These are phyloP conservation scores for Medicago ruthenica DNA, from an alignment of 306 rosid species.

Conservation along the genomic window DNA sequence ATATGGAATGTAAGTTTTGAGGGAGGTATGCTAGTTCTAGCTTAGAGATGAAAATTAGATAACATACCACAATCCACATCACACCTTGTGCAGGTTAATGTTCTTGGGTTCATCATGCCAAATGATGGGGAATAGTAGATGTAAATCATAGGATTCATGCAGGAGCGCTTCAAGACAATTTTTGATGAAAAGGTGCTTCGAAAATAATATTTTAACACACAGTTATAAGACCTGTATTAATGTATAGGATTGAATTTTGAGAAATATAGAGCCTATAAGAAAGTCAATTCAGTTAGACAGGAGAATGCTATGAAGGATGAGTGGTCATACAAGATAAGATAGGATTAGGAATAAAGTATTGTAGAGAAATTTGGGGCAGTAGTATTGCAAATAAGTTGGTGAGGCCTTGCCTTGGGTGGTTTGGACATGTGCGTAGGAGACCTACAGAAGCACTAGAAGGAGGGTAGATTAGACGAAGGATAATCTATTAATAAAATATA, in stretches of 20 bases:
- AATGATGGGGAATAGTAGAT: neutral
- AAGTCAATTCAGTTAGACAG: neutral
- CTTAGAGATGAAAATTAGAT: neutral
- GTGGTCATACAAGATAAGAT: neutral
- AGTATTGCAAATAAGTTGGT: neutral
- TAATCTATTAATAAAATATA: neutral
- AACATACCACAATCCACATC: neutral
- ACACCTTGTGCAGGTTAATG: neutral
- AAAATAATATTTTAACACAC: neutral
- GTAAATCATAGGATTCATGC: conserved; percentile 3
- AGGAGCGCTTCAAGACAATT: neutral
- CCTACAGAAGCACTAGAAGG: neutral
- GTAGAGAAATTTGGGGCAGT: neutral
- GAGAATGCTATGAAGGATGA: neutral
- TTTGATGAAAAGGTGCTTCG: neutral
- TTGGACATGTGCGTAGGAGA: neutral
- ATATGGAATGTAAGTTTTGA: neutral
- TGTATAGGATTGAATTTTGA: neutral
- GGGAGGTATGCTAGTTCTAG: neutral
- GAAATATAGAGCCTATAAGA: neutral
- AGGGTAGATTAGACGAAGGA: neutral
- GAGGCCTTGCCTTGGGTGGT: neutral
- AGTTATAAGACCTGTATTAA: neutral
- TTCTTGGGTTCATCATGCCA: neutral
- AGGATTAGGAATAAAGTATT: neutral